Evolutionary conservation across 371 early-diverging fungal genomes (phyloP), one percentile per base, ranked within the genome.

Genomic region (Mortierella sp.): DNA sequence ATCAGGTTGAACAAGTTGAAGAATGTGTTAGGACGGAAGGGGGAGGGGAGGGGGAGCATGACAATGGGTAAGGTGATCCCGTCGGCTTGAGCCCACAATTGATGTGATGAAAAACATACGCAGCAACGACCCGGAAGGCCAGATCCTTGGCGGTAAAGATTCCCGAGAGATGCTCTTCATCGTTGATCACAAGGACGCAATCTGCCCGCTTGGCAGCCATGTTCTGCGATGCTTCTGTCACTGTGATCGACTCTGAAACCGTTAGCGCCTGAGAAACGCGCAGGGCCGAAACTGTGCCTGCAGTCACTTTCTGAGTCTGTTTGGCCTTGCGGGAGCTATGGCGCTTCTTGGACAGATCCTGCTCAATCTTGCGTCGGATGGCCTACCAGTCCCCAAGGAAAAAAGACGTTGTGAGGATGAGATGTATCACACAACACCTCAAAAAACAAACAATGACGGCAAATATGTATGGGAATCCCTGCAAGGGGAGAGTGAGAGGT

Each of bases 121-220:
- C 94, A 47, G 95, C 95, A 37, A 95, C 94, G 31, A 93, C 94
- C 24, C 95, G 84, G 80, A 89, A 95, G 14, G 95, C 87, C 50
- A 92, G 81, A 79, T 92, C 93, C 79, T 91, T 91, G 68, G 82
- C 80, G 28, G 98, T 98, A 71, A 98, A 91, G 71, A 98, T 98
- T 52, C 98, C 98, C 17, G 91, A 86, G 60, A 98, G 85, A 58
- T 94, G 93, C 67, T 96, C 94, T 31, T 96, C 92, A 31, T 89
- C 87, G 78, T 95, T 92, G n/a, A 96, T 93, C 17, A 95, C 95
- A 13, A 96, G 83, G 55, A 92, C 94, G 69, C 96, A 95, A 79
- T 98, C 97, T 19, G 93, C 90, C n/a, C 97, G 86, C 80, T 96
- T 97, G 37, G 98, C 98, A n/a, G 98, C 96, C 98, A 98, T 97